Conservation (phyloP, 2,329 filamentous ascomycete species). For the Zymoseptoria pseudotritici region DNA sequence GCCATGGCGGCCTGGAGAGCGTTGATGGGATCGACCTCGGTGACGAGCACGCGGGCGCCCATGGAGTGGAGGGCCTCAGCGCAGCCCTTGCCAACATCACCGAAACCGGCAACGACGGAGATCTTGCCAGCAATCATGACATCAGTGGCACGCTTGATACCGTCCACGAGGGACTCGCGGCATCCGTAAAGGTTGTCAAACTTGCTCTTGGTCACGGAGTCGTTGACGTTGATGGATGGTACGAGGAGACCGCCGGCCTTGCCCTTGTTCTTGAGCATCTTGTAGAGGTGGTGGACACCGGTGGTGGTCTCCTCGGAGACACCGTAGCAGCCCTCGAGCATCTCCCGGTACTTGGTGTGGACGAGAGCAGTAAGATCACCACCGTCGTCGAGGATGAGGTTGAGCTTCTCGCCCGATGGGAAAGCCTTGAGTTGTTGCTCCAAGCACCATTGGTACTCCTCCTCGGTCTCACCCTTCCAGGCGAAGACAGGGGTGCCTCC, state of each 20-base stretch:
- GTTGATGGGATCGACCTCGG: slow-evolving; percentile 98
- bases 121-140: slow-evolving; percentile 99
- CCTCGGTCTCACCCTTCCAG: slow-evolving; percentile 91
- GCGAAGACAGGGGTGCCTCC: slow-evolving; percentile 81
- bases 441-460: slow-evolving; percentile 99
- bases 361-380: slow-evolving; percentile 94
- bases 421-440: slow-evolving; percentile 97
- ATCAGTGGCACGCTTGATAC: slow-evolving; percentile 99
- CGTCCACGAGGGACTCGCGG: slow-evolving; percentile 96
- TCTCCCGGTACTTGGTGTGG: slow-evolving; percentile 96
- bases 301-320: slow-evolving; percentile 99
- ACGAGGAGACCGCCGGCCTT: slow-evolving; percentile 68
- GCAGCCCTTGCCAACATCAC: slow-evolving; percentile 99
- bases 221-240: slow-evolving; percentile 98
- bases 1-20: slow-evolving; percentile 97
- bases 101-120: slow-evolving; percentile 93
- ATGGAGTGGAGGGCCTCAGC: slow-evolving; percentile 92
- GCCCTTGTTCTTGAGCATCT: slow-evolving; percentile 78
- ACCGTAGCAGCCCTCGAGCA: slow-evolving; percentile 97
- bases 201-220: slow-evolving; percentile 99
- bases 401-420: slow-evolving; percentile 93
- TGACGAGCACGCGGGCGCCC: slow-evolving; percentile 93
- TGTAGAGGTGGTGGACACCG: slow-evolving; percentile 98
- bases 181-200: slow-evolving; percentile 99
- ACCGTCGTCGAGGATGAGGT: slow-evolving; percentile 98